A percentile compares a stretch with the other conserved stretches of the same genome.
phyloP scores from a whole-genome alignment of 2,329 filamentous ascomycete genomes.

The Trichoderma koningiopsis region DNA sequence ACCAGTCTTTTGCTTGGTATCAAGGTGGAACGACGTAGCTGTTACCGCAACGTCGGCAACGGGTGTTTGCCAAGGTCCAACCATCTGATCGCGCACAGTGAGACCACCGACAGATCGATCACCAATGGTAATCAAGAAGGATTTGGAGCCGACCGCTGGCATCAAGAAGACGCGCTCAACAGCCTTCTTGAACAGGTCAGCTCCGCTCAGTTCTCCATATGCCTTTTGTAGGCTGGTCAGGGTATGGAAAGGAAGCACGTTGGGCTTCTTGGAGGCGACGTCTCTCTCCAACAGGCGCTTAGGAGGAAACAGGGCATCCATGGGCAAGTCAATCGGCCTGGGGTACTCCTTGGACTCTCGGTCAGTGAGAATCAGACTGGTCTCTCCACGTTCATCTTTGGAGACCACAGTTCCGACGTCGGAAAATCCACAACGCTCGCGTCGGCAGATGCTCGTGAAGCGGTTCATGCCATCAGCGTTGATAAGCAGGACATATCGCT shows the following conservation, averaged over 20 bases:
- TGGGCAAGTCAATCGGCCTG: slow-evolving; percentile 83
- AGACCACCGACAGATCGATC: slow-evolving; percentile 91
- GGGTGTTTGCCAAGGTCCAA: slow-evolving; percentile 93
- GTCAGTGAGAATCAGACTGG: slow-evolving; percentile 79
- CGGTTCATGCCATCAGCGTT: slow-evolving; percentile 77
- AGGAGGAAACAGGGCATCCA: slow-evolving; percentile 86
- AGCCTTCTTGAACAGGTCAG: slow-evolving; percentile 63
- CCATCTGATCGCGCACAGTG: slow-evolving; percentile 89
- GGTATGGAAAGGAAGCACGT: slow-evolving; percentile 72
- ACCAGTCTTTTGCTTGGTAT: slow-evolving; percentile 70
- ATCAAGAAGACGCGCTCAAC: slow-evolving; percentile 79
- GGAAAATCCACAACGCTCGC: slow-evolving; percentile 91
- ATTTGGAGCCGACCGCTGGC: slow-evolving; percentile 93
- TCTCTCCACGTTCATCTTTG: slow-evolving; percentile 61
- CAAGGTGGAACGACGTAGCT: slow-evolving; percentile 71
- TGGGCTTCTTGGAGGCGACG: slow-evolving; percentile 69
- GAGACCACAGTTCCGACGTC: slow-evolving; percentile 79
- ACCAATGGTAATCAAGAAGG: slow-evolving; percentile 94
- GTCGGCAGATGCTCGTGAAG: slow-evolving; percentile 69
- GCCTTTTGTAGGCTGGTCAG: slow-evolving; percentile 64
- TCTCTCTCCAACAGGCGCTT: slow-evolving; percentile 77
- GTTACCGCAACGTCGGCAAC: slow-evolving; percentile 95
- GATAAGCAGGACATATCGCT: slow-evolving; percentile 90
- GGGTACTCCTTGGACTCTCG: slow-evolving; percentile 74
- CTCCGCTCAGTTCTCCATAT: slow-evolving; percentile 56